Base-by-base conservation (phyloP, 2,329 filamentous ascomycete species). In the Dothidotthia symphoricarpi region DNA sequence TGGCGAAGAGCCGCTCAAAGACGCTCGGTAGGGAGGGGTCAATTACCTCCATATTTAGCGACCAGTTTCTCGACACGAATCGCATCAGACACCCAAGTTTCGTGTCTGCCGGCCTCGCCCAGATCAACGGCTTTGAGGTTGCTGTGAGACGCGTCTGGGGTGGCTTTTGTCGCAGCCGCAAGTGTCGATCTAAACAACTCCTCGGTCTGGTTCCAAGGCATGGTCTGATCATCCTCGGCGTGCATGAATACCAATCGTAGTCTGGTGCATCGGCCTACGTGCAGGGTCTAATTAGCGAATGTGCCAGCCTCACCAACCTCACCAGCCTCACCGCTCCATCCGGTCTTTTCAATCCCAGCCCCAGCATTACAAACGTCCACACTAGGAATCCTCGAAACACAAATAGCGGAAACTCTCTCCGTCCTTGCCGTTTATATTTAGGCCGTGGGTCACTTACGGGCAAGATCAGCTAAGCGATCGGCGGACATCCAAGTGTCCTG, bases 401-500 rank as follows among this genome's bases (percentile, higher is more conserved):
- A 5, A 9, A 22, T 22, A 6, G 19, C 9, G 19, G 19, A 22
- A 22, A 22, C 19, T 22, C 19, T 22, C 5, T 22, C 19, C 19
- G 19, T 22, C 19, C 5, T 9, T 22, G 19, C 19, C 19, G 19
- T n/a, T n/a, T n/a, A n/a, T n/a, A n/a, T n/a, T n/a, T n/a, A n/a
- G n/a, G n/a, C n/a, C n/a, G n/a, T n/a, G n/a, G n/a, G n/a, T n/a
- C n/a, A 58, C 54, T 51, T 55, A 58, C 54, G 53, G 25, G 77
- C 77, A 57, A 80, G 68, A 34, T 73, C 78, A 41, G 72, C 73
- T 14, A 96, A 70, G 4, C 89, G 77, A 16, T 77, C 73, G 2
- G 78, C 79, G 0, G 86, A 88, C 33, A 79, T 74, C 91, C 91
- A 97, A 44, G 78, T 84, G 57, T 97, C 90, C 22, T 83, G 72